phyloP scores from a whole-genome alignment of 805 yeast species.

The Wickerhamiella spandovensis region DNA sequence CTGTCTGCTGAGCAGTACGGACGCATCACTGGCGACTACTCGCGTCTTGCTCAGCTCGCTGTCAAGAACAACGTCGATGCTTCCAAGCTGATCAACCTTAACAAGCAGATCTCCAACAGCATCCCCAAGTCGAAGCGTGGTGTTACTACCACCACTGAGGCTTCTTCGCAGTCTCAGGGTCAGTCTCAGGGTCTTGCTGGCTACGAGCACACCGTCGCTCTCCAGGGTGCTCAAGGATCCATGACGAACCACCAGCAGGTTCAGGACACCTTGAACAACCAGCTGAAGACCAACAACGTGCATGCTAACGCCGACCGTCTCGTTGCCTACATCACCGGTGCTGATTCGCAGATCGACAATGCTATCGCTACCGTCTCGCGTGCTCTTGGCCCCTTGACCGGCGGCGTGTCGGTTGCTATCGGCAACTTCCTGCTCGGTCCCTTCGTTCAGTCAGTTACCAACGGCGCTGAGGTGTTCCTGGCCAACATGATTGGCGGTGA shows the following conservation, averaged over 20 bases:
- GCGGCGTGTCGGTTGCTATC: constrained; percentile 13
- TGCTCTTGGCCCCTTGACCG: constrained; percentile 13
- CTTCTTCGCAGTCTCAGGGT: neutral
- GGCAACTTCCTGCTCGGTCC: constrained; percentile 19
- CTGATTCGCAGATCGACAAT: constrained; percentile 24
- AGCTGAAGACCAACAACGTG: constrained; percentile 3
- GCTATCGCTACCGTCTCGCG: constrained; percentile 14
- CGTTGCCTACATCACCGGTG: constrained; percentile 20
- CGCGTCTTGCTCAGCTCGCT: constrained; percentile 10
- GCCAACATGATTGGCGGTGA: constrained; percentile 13
- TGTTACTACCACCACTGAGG: neutral
- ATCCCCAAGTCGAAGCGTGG: constrained; percentile 4
- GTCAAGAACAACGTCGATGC: constrained; percentile 12
- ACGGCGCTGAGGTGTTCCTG: constrained; percentile 21
- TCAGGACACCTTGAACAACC: constrained; percentile 8
- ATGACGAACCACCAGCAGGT: constrained; percentile 14
- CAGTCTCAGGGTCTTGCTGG: neutral
- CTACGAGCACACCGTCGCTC: neutral
- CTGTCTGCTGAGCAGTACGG: constrained; percentile 8
- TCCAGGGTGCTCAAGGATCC: constrained; percentile 10
- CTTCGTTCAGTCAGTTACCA: constrained; percentile 21
- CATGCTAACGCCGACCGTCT: constrained; percentile 11
- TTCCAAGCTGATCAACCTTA: constrained; percentile 9
- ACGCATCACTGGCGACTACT: constrained; percentile 14
- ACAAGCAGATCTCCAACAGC: constrained; percentile 11